Conservation (phyloP, 2,329 filamentous ascomycete species). For the Truncatella angustata region DNA sequence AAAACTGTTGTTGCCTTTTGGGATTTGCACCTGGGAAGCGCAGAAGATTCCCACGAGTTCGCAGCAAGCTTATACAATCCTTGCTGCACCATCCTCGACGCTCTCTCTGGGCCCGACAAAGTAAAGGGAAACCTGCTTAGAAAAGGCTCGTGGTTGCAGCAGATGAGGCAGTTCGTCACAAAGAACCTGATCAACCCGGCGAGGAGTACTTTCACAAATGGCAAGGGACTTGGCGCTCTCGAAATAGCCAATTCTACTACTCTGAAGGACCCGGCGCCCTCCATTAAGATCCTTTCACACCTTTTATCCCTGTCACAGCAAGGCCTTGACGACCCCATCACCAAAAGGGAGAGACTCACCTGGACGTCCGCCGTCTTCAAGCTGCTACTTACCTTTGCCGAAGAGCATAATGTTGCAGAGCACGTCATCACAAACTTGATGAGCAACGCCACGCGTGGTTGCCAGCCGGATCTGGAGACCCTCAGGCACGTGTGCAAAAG, state of each 20-base stretch:
- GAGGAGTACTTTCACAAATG: conserved; percentile 44
- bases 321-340: conserved; percentile 24
- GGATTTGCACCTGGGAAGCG: conserved; percentile 52
- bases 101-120: conserved; percentile 31
- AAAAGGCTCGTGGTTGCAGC: conserved; percentile 40
- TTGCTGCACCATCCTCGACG: conserved; percentile 38
- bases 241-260: conserved; percentile 39
- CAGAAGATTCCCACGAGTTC: conserved; percentile 46
- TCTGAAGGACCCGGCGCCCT: conserved; percentile 30
- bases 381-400: conserved; percentile 19
- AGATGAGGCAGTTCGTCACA: conserved; percentile 48
- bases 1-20: conserved; percentile 45
- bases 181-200: conserved; percentile 52
- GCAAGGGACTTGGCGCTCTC: conserved; percentile 39
- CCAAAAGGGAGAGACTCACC: conserved; percentile 25
- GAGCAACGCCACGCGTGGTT: conserved; percentile 32
- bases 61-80: conserved; percentile 44
- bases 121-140: conserved; percentile 21
- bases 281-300: conserved; percentile 42
- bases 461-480: conserved; percentile 30
- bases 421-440: conserved; percentile 25
- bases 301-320: conserved; percentile 24
- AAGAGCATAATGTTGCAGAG: conserved; percentile 16
- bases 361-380: conserved; percentile 27
- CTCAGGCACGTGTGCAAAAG: conserved; percentile 30